Evolutionary conservation across 2,329 filamentous ascomycete genomes (phyloP).

Genomic region (Ceratocystis variospora): DNA sequence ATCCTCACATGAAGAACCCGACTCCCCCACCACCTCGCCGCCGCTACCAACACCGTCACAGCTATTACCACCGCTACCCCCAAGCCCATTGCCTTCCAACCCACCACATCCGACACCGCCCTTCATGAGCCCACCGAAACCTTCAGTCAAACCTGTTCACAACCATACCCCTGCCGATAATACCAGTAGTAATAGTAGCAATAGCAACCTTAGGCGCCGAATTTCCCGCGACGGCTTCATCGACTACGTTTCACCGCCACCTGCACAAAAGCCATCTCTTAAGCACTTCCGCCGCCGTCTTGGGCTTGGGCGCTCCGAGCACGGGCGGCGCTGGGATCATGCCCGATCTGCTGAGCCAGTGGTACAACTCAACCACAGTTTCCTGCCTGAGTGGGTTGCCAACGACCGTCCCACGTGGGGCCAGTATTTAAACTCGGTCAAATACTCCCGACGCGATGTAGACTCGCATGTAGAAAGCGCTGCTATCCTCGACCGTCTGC

Average conservation of each 20-base stretch:
- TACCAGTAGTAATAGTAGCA: not conserved
- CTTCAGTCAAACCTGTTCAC: conserved; percentile 30
- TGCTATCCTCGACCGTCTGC: conserved; percentile 33
- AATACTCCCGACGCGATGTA: conserved; percentile 29
- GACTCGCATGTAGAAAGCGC: conserved; percentile 36
- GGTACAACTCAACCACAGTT: conserved; percentile 27
- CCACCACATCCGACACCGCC: conserved; percentile 27
- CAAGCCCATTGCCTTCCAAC: conserved; percentile 22
- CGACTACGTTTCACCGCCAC: conserved; percentile 24
- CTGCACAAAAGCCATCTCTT: conserved; percentile 3
- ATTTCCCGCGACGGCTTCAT: conserved; percentile 38
- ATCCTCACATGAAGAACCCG: conserved; percentile 33
- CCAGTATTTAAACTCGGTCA: conserved; percentile 36
- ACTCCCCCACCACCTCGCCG: conserved; percentile 17
- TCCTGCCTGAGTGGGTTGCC: conserved; percentile 12
- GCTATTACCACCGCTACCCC: not conserved
- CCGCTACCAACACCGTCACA: not conserved
- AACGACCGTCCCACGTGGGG: conserved; percentile 31
- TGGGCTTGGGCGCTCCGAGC: conserved; percentile 26
- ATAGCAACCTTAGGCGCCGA: conserved; percentile 27
- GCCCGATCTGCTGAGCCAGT: conserved; percentile 45
- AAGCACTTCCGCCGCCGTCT: conserved; percentile 15
- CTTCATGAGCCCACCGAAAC: conserved; percentile 29
- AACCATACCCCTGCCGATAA: conserved; percentile 30
- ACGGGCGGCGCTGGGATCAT: conserved; percentile 46